Conservation (phyloP, 1,284 basidiomycete genomes). For the Ganoderma lucidum region DNA sequence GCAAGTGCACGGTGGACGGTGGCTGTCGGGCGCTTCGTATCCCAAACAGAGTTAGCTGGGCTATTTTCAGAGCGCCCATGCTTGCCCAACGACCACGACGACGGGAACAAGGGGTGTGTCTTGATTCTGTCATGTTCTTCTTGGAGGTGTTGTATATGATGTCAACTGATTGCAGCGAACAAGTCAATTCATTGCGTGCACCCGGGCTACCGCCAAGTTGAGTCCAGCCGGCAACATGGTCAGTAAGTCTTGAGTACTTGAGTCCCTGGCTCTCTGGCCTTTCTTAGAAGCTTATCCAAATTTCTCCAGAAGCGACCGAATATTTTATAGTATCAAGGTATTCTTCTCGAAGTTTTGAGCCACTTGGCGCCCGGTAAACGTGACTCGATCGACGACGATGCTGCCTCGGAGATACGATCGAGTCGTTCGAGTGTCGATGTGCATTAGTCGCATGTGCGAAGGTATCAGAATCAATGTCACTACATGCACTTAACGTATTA, state of each 20-base stretch:
- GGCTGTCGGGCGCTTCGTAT: neutral
- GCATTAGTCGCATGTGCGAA: neutral
- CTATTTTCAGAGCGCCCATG: neutral
- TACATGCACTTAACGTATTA: neutral
- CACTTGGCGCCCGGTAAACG: neutral
- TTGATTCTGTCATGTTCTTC: neutral
- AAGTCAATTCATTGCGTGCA: neutral
- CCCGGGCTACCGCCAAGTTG: neutral
- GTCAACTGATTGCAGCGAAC: neutral
- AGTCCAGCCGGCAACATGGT: neutral
- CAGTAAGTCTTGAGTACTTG: neutral
- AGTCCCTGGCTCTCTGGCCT: neutral
- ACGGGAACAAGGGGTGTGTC: neutral
- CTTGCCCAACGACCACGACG: neutral
- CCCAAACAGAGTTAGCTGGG: neutral
- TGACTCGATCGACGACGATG: neutral
- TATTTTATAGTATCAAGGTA: neutral
- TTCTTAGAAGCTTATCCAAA: neutral
- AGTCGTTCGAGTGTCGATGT: neutral
- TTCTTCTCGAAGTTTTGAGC: slow-evolving; percentile 2
- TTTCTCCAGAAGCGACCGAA: neutral
- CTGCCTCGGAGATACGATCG: neutral
- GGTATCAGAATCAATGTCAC: neutral
- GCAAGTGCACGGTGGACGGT: too few relatives aligned
- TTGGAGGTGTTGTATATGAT: neutral